A percentile compares a stretch with the other conserved stretches of the same genome.
Evolutionary conservation across 192 early-diverging fungal species (phyloP).

Genomic region (Rhizophagus clarus): DNA sequence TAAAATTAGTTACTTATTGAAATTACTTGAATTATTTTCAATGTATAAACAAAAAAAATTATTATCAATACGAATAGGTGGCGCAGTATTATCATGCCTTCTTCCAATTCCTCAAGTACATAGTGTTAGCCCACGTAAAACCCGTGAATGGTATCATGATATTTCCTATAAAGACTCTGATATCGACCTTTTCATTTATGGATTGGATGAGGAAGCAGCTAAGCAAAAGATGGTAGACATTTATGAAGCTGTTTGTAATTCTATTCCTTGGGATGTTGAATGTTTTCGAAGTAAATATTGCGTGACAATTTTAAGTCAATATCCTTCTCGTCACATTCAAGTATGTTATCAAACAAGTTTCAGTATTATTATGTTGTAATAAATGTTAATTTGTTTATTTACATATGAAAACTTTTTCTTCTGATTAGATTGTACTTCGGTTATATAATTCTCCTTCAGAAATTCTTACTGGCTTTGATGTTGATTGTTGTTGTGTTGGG

Average conservation of each 20-base stretch:
- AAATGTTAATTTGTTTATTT: no score
- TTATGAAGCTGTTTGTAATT: constrained; percentile 29
- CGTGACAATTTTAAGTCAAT: constrained; percentile 17
- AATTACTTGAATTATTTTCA: no score
- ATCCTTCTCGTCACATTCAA: constrained; percentile 25
- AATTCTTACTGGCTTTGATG: constrained; percentile 18
- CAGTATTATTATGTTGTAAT: no score
- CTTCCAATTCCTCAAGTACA: constrained; percentile 12
- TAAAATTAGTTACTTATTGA: background rate
- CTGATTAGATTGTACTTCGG: constrained; percentile 2
- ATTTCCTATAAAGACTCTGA: constrained; percentile 24
- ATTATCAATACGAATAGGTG: no score
- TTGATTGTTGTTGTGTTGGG: constrained; percentile 22
- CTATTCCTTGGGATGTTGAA: constrained; percentile 10
- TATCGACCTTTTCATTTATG: constrained; percentile 50
- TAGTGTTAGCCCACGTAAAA: background rate
- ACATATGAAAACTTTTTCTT: no score
- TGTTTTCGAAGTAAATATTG: constrained; percentile 18
- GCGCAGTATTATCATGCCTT: constrained; percentile 5
- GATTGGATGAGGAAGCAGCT: constrained; percentile 43
- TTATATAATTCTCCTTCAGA: constrained; percentile 14
- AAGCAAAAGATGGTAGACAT: constrained; percentile 45
- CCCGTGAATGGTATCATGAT: constrained; percentile 8
- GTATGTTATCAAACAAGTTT: background rate
- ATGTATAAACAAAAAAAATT: no score